These are phyloP conservation scores for Colletotrichum siamense DNA, from an alignment of 2,329 filamentous ascomycete species.

Conservation along the genomic window DNA sequence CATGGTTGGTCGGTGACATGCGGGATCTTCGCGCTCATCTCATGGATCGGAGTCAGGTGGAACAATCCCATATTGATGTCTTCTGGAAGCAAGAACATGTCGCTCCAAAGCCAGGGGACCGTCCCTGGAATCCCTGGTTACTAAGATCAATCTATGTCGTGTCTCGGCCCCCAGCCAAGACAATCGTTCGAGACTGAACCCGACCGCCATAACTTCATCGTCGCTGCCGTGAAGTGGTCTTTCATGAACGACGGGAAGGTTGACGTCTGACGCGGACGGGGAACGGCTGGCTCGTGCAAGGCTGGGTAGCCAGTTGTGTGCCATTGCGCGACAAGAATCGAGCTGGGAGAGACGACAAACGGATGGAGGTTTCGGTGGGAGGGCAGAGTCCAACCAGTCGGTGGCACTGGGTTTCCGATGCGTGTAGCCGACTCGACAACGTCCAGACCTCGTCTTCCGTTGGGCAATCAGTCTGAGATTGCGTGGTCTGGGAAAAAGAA, in stretches of 20 bases:
- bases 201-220: background rate
- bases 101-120: background rate
- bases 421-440: background rate
- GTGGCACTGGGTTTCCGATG: background rate
- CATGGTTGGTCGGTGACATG: constrained; percentile 6
- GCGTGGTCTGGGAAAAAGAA: background rate
- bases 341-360: background rate
- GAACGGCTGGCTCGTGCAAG: constrained; percentile 6
- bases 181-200: background rate
- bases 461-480: background rate
- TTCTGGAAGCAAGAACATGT: background rate
- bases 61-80: background rate
- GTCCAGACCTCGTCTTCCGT: background rate
- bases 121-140: background rate
- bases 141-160: background rate
- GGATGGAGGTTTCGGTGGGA: background rate
- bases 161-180: background rate
- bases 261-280: background rate
- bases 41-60: background rate
- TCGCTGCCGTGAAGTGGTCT: background rate
- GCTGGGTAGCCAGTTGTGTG: background rate
- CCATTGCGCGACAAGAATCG: constrained; percentile 4
- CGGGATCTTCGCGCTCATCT: background rate
- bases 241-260: background rate
- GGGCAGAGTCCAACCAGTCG: background rate